Evolutionary conservation across 768 basidiomycete genomes (phyloP), one percentile per base, ranked within the genome.

Genomic region (Kockovaella imperatae): DNA sequence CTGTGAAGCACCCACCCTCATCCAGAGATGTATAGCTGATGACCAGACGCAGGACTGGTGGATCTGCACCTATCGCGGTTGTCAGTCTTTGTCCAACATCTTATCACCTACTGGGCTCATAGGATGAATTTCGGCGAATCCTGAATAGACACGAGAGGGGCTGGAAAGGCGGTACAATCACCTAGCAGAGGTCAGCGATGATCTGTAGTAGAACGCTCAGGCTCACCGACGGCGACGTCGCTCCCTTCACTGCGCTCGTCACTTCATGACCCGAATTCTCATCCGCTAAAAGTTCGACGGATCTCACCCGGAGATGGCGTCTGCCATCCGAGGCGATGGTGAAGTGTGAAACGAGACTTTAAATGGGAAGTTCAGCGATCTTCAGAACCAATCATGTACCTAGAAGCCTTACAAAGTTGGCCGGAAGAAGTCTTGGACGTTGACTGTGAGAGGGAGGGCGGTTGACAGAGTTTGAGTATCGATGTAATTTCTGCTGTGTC

Each of bases 341-440:
- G 64, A 93, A 97, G 64, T 84, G 85, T 3, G 87, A 91, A 57
- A 96, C 81, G 3, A 96, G 73, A 54, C 93, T 96, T 32, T 45
- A 21, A 48, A 20, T 5, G 3, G 11, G n/a, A 17, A n/a, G n/a
- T n/a, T n/a, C n/a, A n/a, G n/a, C n/a, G 32, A 20, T 26, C 18
- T 17, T 21, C 8, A 10, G n/a, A 31, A 28, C 20, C 28, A 7
- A 32, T 46, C 26, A 11, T 21, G 46, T n/a, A 20, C 17, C 28
- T 25, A 18, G 20, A 7, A 24, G 36, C 36, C 76, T 35, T 30
- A 89, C 93, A 81, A 82, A 47, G 80, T 75, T 23, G 84, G 83
- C 18, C 93, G 81, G 75, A 97, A 96, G 71, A 88, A 91, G 67
- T 99, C 95, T 71, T 96, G 86, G 0, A 97, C 93, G 49, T 91